Base-by-base conservation (phyloP, 2,329 filamentous ascomycete genomes). In the Cercospora sojina region DNA sequence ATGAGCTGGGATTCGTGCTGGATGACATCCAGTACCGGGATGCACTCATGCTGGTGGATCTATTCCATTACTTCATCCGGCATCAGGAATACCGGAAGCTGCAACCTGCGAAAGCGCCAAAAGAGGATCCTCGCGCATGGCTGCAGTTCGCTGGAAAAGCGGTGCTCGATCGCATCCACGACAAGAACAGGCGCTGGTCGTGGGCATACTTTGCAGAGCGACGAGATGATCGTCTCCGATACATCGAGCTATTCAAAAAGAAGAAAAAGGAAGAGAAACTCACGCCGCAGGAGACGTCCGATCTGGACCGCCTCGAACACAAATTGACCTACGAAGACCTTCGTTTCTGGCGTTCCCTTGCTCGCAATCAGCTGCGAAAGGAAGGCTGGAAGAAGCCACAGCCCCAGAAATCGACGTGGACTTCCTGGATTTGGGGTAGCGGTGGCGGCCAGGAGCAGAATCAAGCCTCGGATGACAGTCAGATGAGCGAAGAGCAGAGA, bases 21-120 rank as follows among this genome's bases (percentile, higher is more conserved):
- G 96, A 99, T 72, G 94, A 99, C 71, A 88, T 97, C 71, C 95
- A 99, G 77, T 99, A 99, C 77, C 91, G 96, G 31, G 95, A 99
- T 80, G 92, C 90, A 5, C 82, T 99, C 66, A 99, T 99, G 95
- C 91, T 99, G 83, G 91, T 98, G 1, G 95, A 99, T 77, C 84
- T 98, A 2, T 99, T 99, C 82, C 95, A 99, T 79, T 98, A 97
- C 80, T 99, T 98, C 78, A 91, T 97, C 73, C 90, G 94, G 32
- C 95, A 99, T 72, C 95, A 98, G 78, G 94, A 99, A 77, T 97
- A 98, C 82, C 96, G 96, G 77, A 94, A 90, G 73, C 84, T 93
- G 66, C 92, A 97, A 74, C 95, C 95, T 3, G 95, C 96, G 76
- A 89, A 89, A 65, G 86, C 86, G 0, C 91, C 92, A 0, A 96